Percentiles rank a stretch among this genome's conserved stretches.
Evolutionary conservation across 106 monocot genomes (phyloP).

Genomic region (Acanthochlamys bracteata): DNA sequence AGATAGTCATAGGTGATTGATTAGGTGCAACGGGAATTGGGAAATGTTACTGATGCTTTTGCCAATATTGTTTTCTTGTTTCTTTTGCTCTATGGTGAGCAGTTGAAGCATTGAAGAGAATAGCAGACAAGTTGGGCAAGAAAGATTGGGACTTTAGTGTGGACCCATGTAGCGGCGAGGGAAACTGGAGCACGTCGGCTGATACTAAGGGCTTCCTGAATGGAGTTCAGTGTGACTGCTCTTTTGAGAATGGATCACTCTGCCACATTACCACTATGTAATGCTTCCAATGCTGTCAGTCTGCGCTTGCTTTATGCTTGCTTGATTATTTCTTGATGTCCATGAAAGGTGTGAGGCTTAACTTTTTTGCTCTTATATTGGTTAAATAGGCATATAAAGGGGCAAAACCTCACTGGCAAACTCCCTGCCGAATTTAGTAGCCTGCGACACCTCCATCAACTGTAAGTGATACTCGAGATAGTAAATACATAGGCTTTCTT

Average conservation of each 20-base stretch:
- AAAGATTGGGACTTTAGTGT: slow-evolving; percentile 52
- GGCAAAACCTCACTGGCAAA: slow-evolving; percentile 40
- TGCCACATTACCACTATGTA: slow-evolving; percentile 50
- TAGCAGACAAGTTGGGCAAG: slow-evolving; percentile 37
- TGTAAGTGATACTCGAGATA: slow-evolving; percentile 20
- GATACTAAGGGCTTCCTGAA: too few species aligned
- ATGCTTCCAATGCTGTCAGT: neutral
- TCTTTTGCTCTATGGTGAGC: slow-evolving; percentile 3
- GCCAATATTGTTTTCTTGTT: neutral
- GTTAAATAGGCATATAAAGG: slow-evolving; percentile 31
- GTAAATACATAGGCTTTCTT: neutral
- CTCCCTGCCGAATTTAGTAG: slow-evolving; percentile 44
- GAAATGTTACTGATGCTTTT: too few species aligned
- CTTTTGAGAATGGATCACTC: slow-evolving; percentile 14
- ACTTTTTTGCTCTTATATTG: too few species aligned
- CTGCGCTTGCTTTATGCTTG: neutral
- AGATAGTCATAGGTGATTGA: too few species aligned
- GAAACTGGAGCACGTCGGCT: slow-evolving; percentile 22
- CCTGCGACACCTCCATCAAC: slow-evolving; percentile 36
- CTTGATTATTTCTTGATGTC: neutral
- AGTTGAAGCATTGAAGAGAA: slow-evolving; percentile 33
- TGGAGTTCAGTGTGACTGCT: slow-evolving; percentile 33
- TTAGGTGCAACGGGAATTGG: too few species aligned
- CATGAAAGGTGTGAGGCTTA: too few species aligned
- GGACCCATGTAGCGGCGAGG: slow-evolving; percentile 47